Conservation (phyloP, 768 basidiomycete genomes). For the Termitomyces titanicus region DNA sequence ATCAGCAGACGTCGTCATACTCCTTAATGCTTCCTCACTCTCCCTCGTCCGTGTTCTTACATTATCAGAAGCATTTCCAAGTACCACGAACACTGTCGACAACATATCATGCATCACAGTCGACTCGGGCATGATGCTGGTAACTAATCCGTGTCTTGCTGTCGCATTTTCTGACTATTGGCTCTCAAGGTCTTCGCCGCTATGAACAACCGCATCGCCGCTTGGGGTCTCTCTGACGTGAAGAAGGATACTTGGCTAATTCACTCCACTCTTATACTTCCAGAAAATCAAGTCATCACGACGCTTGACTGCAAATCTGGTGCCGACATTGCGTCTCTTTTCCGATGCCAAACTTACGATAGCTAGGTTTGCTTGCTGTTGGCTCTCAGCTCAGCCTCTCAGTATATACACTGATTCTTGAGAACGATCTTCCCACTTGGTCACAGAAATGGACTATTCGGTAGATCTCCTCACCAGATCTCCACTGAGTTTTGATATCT, state of each 20-base stretch:
- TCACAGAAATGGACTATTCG: conserved; percentile 68
- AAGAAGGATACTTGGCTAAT: conserved; percentile 68
- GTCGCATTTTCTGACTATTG: conserved; percentile 12
- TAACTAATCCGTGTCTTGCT: conserved; percentile 25
- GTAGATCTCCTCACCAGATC: conserved; percentile 34
- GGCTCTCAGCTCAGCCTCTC: conserved; percentile 59
- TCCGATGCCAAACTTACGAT: conserved; percentile 21
- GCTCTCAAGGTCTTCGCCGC: conserved; percentile 65
- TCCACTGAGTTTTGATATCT: conserved; percentile 1
- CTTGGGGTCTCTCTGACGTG: conserved; percentile 73
- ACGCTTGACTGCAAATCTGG: conserved; percentile 75
- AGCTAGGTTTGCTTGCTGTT: conserved; percentile 70
- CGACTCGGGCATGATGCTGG: conserved; percentile 79
- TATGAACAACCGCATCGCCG: conserved; percentile 63
- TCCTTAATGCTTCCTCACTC: conserved; percentile 69
- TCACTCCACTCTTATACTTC: conserved; percentile 75
- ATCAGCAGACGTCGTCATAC: conserved; percentile 64
- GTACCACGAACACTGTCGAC: conserved; percentile 37
- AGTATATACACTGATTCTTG: conserved; percentile 73
- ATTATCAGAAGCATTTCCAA: conserved; percentile 80
- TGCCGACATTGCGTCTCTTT: conserved; percentile 24
- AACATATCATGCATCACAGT: conserved; percentile 61
- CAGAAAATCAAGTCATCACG: conserved; percentile 50
- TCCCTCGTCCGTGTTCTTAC: conserved; percentile 65
- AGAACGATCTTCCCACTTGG: conserved; percentile 84